phyloP scores from a whole-genome alignment of 2,329 filamentous ascomycete species.

The Pseudogymnoascus sp. region DNA sequence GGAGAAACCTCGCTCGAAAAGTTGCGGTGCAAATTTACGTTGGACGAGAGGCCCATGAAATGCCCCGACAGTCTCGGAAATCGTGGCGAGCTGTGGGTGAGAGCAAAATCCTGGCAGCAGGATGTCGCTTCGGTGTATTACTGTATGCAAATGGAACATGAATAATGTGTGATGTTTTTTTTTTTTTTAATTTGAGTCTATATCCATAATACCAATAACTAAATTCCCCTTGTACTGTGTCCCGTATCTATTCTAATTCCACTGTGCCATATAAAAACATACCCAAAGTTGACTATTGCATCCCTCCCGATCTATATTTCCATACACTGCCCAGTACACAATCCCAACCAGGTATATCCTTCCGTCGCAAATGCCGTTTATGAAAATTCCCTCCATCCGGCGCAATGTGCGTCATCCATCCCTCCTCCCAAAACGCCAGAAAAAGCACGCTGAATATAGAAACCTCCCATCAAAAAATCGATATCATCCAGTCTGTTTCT shows the following conservation, averaged over 20 bases:
- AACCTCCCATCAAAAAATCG: not conserved
- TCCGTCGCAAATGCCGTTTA: not conserved
- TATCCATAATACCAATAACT: not conserved
- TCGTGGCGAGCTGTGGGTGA: not conserved
- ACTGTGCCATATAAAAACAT: not conserved
- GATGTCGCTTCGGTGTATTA: not conserved
- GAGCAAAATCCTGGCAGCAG: not conserved
- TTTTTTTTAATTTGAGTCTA: not conserved
- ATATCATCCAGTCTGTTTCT: not conserved
- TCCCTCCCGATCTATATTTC: not conserved
- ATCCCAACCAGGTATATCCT: not conserved
- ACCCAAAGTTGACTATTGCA: not conserved
- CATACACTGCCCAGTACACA: not conserved
- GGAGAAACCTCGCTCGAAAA: not conserved
- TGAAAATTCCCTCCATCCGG: not conserved
- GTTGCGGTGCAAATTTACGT: not conserved
- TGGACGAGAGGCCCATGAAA: not conserved
- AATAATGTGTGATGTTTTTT: not conserved
- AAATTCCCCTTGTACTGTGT: not conserved
- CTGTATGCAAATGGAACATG: not conserved
- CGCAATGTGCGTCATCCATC: not conserved
- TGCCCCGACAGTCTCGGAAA: not conserved
- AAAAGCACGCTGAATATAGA: not conserved
- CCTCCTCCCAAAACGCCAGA: not conserved
- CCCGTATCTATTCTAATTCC: not conserved